Evolutionary conservation across 352 stramenopile species (phyloP), one percentile per base, ranked within the genome.

Genomic region (Pythium sp.): DNA sequence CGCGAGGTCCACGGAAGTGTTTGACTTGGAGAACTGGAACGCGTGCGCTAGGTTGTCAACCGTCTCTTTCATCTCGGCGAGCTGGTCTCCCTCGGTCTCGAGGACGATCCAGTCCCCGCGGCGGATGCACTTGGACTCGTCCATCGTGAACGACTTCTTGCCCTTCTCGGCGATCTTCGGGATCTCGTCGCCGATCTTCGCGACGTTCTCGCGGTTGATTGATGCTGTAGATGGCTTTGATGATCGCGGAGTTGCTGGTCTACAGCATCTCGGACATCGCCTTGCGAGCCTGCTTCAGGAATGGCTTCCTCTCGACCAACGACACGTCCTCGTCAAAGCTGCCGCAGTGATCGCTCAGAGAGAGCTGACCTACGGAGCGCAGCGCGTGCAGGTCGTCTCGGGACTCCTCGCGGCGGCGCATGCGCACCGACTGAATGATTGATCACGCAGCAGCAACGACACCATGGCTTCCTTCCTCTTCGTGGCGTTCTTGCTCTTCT

Each of bases 1-100:
- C 28, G 87, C 87, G 43, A 94, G 71, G 58, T 89, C 87, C 36
- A 89, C 86, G 5, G 93, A 73, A 20, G 77, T 81, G 15, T 78
- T 78, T 5, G 88, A 78, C 67, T 93, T 92, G 46, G 82, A 88
- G 67, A 96, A 92, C 70, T 93, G 81, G 70, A 96, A 92, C n/a
- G 86, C 88, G 53, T 90, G 83, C 51, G 91, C 78, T 0, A 96
- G 75, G 30, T 84, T 80, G 28, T 80, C 74, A 43, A 96, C 75
- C 26, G 84, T 77, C 3, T 82, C 67, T 55, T 90, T 83, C 3
- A 96, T 75, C 49, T 80, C 74, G n/a, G 72, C 62, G 12, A 96
- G 75, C 68, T 93, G 77, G 61, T 90, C 64, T 32, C 92, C 86
- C 67, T 96, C 88, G 34, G 80, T 91, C 73, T 94, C 85, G 8